phyloP scores from a whole-genome alignment of 352 stramenopile species.

The Globisporangium ultimum region DNA sequence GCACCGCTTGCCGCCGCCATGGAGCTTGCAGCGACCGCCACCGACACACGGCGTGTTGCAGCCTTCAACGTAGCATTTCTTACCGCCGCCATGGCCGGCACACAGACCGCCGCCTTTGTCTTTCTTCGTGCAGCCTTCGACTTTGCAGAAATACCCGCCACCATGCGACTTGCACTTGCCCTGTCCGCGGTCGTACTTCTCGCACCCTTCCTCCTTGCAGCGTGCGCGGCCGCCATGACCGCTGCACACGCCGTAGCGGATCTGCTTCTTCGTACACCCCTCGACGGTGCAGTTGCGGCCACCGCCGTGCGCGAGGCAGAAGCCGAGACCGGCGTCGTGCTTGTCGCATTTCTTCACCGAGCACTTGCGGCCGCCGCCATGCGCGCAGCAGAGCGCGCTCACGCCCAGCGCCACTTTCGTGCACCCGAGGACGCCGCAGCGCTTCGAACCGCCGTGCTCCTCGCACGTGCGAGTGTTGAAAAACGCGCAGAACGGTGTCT shows the following conservation, averaged over 20 bases:
- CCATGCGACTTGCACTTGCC: conserved; percentile 81
- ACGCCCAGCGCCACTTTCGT: conserved; percentile 46
- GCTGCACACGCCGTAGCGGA: conserved; percentile 75
- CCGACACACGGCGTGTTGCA: conserved; percentile 69
- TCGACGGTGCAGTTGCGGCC: conserved; percentile 53
- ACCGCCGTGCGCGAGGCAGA: conserved; percentile 72
- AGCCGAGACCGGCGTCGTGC: conserved; percentile 61
- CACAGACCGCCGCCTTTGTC: conserved; percentile 82
- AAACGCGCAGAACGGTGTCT: conserved; percentile 66
- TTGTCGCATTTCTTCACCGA: conserved; percentile 68
- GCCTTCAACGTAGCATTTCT: conserved; percentile 74
- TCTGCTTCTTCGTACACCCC: conserved; percentile 70
- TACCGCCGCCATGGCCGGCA: conserved; percentile 72
- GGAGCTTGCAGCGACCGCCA: conserved; percentile 64
- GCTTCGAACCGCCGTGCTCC: conserved; percentile 70
- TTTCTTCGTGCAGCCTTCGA: conserved; percentile 74
- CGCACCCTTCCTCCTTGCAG: conserved; percentile 71
- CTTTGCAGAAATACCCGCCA: conserved; percentile 80
- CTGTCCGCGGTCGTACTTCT: conserved; percentile 73
- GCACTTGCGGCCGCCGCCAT: conserved; percentile 71
- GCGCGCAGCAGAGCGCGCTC: conserved; percentile 53
- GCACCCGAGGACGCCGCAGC: conserved; percentile 49
- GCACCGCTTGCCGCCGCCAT: conserved; percentile 62
- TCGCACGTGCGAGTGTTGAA: conserved; percentile 72
- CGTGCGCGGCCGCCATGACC: conserved; percentile 65